Conservation (phyloP, 1,284 basidiomycete species). For the Austroboletus niveus region DNA sequence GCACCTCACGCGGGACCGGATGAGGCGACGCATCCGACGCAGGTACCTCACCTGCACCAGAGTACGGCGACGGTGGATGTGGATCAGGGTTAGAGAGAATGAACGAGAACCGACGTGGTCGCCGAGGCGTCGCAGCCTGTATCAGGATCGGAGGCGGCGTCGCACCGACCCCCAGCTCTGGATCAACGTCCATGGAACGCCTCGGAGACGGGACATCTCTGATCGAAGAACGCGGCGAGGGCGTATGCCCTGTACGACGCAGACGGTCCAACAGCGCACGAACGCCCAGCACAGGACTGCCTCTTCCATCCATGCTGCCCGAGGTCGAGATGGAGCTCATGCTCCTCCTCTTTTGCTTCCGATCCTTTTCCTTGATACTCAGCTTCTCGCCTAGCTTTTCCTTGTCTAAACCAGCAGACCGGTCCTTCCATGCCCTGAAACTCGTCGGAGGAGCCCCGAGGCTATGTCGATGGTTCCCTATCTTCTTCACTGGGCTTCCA, state of each 20-base stretch:
- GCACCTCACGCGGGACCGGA: conserved; percentile 2
- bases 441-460: conserved; percentile 29
- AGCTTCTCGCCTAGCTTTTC: conserved; percentile 15
- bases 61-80: conserved; percentile 18
- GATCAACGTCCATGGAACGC: conserved; percentile 11
- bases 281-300: conserved; percentile 23
- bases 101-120: conserved; percentile 27
- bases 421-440: conserved; percentile 27
- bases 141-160: conserved; percentile 20
- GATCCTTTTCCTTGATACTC: conserved; percentile 16
- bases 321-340: conserved; percentile 14
- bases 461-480: conserved; percentile 6
- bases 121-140: conserved; percentile 13
- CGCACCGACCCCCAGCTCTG: conserved; percentile 11
- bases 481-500: conserved; percentile 14
- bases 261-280: conserved; percentile 29
- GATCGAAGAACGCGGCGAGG: conserved; percentile 28
- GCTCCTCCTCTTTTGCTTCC: conserved; percentile 14
- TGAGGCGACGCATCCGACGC: background rate
- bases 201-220: conserved; percentile 22
- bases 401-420: conserved; percentile 19
- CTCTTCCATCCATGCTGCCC: conserved; percentile 20
- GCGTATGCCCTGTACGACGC: conserved; percentile 25
- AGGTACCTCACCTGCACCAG: conserved; percentile 1
- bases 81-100: conserved; percentile 33